phyloP scores from a whole-genome alignment of 305 asterid genomes.

The Coffea humblotiana region DNA sequence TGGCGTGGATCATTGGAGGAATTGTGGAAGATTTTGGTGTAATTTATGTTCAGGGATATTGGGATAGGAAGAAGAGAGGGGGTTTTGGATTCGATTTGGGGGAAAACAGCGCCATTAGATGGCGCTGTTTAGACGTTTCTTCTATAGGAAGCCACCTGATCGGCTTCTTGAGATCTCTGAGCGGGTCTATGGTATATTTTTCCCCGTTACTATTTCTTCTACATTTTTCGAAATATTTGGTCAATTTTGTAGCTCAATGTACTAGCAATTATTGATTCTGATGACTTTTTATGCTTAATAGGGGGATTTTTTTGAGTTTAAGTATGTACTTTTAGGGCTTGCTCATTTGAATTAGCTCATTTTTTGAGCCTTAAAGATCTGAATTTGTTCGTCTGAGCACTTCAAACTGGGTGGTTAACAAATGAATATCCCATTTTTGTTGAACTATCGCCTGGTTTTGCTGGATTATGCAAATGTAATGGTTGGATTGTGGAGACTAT shows the following conservation, averaged over 20 bases:
- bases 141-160: constrained; percentile 95
- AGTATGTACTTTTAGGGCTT: neutral
- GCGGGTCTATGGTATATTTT: constrained; percentile 77
- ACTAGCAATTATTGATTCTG: neutral
- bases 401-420: neutral
- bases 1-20: constrained; percentile 33
- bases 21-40: constrained; percentile 7
- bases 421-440: neutral
- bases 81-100: constrained; percentile 67
- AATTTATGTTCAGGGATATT: constrained; percentile 23
- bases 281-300: neutral
- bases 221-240: neutral
- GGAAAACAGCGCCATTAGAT: constrained; percentile 93
- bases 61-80: constrained; percentile 10
- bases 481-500: neutral
- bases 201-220: neutral
- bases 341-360: neutral
- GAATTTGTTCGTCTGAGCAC: neutral
- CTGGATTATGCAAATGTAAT: neutral
- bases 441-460: constrained; percentile 2
- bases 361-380: neutral
- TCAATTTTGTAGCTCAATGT: constrained; percentile 8
- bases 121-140: constrained; percentile 99
- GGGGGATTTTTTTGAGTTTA: neutral
- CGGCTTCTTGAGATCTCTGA: constrained; percentile 97